A percentile compares a stretch with the other conserved stretches of the same genome.
Evolutionary conservation across 441 rosid species (phyloP).

Genomic region (Aleurites moluccanus): DNA sequence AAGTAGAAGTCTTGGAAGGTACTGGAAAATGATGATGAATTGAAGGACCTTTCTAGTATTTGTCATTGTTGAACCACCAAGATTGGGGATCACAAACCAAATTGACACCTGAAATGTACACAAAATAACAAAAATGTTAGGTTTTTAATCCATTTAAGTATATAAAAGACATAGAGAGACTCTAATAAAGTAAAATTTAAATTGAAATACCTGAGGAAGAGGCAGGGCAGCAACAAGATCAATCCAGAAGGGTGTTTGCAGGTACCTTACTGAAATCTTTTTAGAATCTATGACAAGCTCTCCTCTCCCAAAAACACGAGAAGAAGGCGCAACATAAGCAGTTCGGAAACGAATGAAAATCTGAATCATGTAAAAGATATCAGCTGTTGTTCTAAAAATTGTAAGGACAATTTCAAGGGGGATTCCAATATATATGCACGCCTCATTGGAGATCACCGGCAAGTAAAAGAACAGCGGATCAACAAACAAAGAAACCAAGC

Average conservation of each 20-base stretch:
- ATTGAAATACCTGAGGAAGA: slow-evolving; percentile 68
- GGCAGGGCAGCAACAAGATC: slow-evolving; percentile 82
- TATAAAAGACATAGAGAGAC: neutral
- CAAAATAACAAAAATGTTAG: neutral
- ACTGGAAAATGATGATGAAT: slow-evolving; percentile 81
- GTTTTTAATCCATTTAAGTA: neutral
- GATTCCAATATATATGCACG: slow-evolving; percentile 60
- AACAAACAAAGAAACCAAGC: slow-evolving; percentile 73
- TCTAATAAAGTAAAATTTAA: neutral
- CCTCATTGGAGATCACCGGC: slow-evolving; percentile 49
- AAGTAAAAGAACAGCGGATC: slow-evolving; percentile 87
- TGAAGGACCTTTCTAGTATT: slow-evolving; percentile 76
- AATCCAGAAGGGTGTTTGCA: slow-evolving; percentile 60
- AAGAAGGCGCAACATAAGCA: slow-evolving; percentile 83
- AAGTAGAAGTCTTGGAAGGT: slow-evolving; percentile 60
- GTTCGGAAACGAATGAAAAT: slow-evolving; percentile 70
- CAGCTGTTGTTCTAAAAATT: slow-evolving; percentile 59
- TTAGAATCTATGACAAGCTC: slow-evolving; percentile 79
- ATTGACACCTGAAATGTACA: slow-evolving; percentile 58
- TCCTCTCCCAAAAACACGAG: slow-evolving; percentile 91
- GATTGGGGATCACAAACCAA: slow-evolving; percentile 72
- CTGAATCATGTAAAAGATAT: slow-evolving; percentile 69
- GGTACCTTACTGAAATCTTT: slow-evolving; percentile 66
- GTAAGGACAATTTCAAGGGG: slow-evolving; percentile 66
- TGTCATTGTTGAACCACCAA: slow-evolving; percentile 64